Evolutionary conservation across 768 basidiomycete species (phyloP), one percentile per base, ranked within the genome.

Genomic region (Suillus placidus): DNA sequence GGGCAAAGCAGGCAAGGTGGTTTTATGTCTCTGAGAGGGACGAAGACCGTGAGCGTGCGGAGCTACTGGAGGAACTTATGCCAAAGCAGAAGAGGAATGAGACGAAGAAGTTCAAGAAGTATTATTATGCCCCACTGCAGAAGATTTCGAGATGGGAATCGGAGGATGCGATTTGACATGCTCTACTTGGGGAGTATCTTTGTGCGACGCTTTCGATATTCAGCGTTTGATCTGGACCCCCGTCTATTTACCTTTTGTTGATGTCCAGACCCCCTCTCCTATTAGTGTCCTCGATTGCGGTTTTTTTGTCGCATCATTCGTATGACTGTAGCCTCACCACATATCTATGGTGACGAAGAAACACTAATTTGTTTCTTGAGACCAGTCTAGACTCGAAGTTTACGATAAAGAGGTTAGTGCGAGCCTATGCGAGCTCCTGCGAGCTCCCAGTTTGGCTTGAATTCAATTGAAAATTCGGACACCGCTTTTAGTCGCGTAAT

Each of bases 101-200:
- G 77, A 93, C 91, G 74, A 92, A 89, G 83, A 89, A 92, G 78
- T 90, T 89, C 67, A 93, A 93, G 75, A 89, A 92, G 74, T 94
- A 94, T 78, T 94, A 93, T 77, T 93, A 88, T 79, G 82, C 83
- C 35, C 92, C 92, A 10, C 76, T 93, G 66, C 88, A 79, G 37
- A 92, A 90, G 78, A 87, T 89, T 30, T 85, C 86, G 52, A 80
- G 86, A 70, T 92, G 90, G 90, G 90, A 92, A 75, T 80, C 84
- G 2, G 90, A 92, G 72, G 90, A 92, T 67, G 88, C 75, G 2
- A 70, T 71, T 2, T 76, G 71, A 68, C 64, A 63, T 30, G 9
- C 37, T 51, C 51, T 12, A 20, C 51, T 32, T 32, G 30, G 32
- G 5, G 18, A 16, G 32, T 54, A 58, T 30, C 5, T 60, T 42